Base-by-base conservation (phyloP, 805 yeast genomes). In the Spathaspora passalidarum region DNA sequence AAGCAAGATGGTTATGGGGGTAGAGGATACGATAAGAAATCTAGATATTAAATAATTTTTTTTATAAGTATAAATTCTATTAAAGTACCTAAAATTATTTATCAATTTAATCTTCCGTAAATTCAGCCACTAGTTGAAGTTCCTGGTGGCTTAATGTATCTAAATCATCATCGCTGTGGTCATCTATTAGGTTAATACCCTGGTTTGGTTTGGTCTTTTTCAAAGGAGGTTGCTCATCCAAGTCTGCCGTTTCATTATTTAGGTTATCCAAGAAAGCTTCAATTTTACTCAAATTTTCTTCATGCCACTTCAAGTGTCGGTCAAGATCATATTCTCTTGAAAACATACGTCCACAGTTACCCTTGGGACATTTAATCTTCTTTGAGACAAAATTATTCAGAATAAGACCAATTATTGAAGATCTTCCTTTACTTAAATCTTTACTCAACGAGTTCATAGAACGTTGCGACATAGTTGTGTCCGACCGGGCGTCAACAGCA, bases 251-350 rank as follows among this genome's bases (percentile, higher is more conserved):
- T 9, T 54, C 56, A 6, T 47, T 43, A 4, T 57, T 61, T 38
- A 68, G 49, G 0, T 66, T 53, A 4, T 48, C 52, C 48, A 69
- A 59, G 44, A 58, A 69, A 2, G 40, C 47, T 38, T 65, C 68
- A 3, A 69, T 59, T 47, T 60, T 65, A 37, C 52, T 45, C 43
- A 63, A 42, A 19, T 66, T 65, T 16, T 61, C 62, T 10, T 65
- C 65, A 53, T 80, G 85, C 84, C 84, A 80, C 34, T 57, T 61
- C 42, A 80, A 50, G 55, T 80, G 86, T 37, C 83, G 66, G 14
- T 59, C 53, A 20, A 80, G 54, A 54, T 79, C 84, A 52, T 69
- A 69, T 0, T 72, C 69, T 49, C 75, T 72, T 43, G 71, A 69
- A 57, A 84, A 84, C 5, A 68, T 65, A 47, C 88, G 68, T 26